phyloP scores from a whole-genome alignment of 2,329 filamentous ascomycete species.

The Claviceps sp. region DNA sequence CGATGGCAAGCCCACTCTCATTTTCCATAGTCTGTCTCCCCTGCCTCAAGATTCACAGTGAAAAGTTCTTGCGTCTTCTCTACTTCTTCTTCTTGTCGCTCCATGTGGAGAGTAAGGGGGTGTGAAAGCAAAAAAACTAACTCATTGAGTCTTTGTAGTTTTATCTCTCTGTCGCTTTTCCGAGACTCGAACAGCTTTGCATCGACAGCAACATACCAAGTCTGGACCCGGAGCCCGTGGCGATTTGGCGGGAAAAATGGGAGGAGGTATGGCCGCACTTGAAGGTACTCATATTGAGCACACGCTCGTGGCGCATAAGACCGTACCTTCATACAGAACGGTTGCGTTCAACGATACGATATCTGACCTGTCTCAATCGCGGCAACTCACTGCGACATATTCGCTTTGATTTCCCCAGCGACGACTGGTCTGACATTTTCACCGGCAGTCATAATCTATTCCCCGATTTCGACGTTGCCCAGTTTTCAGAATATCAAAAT shows the following conservation, averaged over 20 bases:
- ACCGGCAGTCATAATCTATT: not conserved
- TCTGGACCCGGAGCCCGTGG: too few relatives aligned
- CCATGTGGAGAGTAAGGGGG: too few relatives aligned
- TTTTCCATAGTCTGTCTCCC: conserved; percentile 4
- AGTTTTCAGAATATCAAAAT: conserved; percentile 12
- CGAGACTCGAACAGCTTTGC: too few relatives aligned
- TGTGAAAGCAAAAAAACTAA: not conserved
- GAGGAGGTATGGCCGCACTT: too few relatives aligned
- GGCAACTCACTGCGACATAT: conserved; percentile 16
- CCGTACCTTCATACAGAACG: too few relatives aligned
- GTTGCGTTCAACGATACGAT: conserved; percentile 8
- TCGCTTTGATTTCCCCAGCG: conserved; percentile 16
- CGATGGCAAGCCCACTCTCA: conserved; percentile 3
- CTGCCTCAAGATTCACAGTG: not conserved
- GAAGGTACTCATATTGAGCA: too few relatives aligned
- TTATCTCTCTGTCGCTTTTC: too few relatives aligned
- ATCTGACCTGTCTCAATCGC: conserved; percentile 15
- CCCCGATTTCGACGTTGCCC: not conserved
- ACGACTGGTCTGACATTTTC: conserved; percentile 4
- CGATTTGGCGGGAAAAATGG: too few relatives aligned
- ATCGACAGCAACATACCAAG: too few relatives aligned
- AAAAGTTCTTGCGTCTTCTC: too few relatives aligned
- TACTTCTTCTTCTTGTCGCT: too few relatives aligned
- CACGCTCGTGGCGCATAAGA: too few relatives aligned
- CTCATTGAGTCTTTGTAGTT: not conserved